Evolutionary conservation across 78 protist genomes (phyloP).

Genomic region (Dictyostelium capitatum): DNA sequence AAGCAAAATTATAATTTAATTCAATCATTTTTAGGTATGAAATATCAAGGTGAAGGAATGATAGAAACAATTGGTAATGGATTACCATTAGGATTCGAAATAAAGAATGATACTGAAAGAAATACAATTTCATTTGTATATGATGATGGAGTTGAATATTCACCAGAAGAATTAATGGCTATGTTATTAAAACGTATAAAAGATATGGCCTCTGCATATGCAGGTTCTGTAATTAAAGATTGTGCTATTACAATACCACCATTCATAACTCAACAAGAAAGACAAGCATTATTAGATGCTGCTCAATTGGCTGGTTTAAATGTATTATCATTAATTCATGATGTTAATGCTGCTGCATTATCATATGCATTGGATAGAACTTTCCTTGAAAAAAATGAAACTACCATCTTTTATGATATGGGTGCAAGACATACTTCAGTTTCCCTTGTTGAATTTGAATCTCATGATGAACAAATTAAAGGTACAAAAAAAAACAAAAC

Average conservation of each 20-base stretch:
- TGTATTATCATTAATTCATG: constrained; percentile 66
- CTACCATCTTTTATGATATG: constrained; percentile 85
- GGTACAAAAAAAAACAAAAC: constrained; percentile 32
- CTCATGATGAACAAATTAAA: constrained; percentile 22
- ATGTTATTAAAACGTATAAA: constrained; percentile 40
- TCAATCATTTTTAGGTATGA: constrained; percentile 37
- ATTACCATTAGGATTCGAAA: constrained; percentile 37
- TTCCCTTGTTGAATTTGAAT: constrained; percentile 57
- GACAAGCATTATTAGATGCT: constrained; percentile 88
- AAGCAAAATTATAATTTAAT: constrained; percentile 44
- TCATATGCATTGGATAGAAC: constrained; percentile 65
- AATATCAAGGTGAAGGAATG: constrained; percentile 11
- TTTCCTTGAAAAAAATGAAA: constrained; percentile 45
- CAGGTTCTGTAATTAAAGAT: constrained; percentile 24
- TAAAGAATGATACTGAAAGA: constrained; percentile 53
- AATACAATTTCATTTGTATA: constrained; percentile 55
- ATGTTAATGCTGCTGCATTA: constrained; percentile 64
- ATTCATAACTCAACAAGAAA: constrained; percentile 72
- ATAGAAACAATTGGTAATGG: constrained; percentile 54
- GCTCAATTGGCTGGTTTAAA: constrained; percentile 83
- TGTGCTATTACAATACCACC: constrained; percentile 88
- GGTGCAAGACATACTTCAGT: constrained; percentile 77
- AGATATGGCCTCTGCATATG: constrained; percentile 34
- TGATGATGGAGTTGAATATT: background rate
- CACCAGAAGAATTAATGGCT: constrained; percentile 82